Percentiles rank a stretch among this genome's conserved stretches.
These are phyloP conservation scores for Fusarium illudens DNA, from an alignment of 2,329 filamentous ascomycete genomes.

Conservation along the genomic window DNA sequence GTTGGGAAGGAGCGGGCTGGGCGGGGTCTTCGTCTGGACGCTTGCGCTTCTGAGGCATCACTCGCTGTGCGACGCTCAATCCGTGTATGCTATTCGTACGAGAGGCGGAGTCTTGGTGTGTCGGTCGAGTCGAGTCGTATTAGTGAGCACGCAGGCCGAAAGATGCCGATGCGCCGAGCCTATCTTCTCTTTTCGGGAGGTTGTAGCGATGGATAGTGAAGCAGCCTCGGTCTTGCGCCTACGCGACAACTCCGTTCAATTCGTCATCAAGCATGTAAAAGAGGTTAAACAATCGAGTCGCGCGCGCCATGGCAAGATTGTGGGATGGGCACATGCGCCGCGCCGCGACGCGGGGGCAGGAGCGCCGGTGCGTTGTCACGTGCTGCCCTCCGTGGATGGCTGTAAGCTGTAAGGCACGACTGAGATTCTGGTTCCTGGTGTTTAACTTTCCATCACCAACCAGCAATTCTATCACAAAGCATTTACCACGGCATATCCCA, in stretches of 20 bases:
- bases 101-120: background rate
- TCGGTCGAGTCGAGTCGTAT: background rate
- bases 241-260: background rate
- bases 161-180: background rate
- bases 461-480: background rate
- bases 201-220: background rate
- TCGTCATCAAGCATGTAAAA: background rate
- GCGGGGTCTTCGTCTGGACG: conserved; percentile 43
- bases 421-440: background rate
- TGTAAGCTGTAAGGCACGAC: background rate
- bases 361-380: conserved; percentile 31
- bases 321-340: conserved; percentile 1
- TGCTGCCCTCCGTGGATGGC: conserved; percentile 10
- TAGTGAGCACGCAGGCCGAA: background rate
- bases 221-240: background rate
- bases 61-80: conserved; percentile 33
- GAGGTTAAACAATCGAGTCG: conserved; percentile 3
- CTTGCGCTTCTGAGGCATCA: conserved; percentile 52
- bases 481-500: too few species aligned
- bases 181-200: background rate
- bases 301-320: conserved; percentile 8
- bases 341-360: conserved; percentile 23
- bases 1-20: conserved; percentile 16
- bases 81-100: background rate
- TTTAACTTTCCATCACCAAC: background rate